These are phyloP conservation scores for Puya raimondii DNA, from an alignment of 176 grass and related monocot species.

Conservation along the genomic window DNA sequence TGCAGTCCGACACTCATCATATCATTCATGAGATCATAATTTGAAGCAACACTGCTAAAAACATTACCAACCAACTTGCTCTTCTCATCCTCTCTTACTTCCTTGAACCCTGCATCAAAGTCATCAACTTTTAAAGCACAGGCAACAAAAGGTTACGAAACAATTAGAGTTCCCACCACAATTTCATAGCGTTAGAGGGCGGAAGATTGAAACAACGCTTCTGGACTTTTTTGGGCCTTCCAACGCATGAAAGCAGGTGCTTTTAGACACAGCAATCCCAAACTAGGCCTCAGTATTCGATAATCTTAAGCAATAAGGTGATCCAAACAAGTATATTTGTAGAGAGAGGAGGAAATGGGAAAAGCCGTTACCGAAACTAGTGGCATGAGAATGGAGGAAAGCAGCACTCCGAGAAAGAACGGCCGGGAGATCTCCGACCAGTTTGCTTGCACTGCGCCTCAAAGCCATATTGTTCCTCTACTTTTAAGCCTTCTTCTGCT, in stretches of 20 bases:
- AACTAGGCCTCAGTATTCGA: no score
- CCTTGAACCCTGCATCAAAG: slow-evolving; percentile 55
- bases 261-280: no score
- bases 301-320: no score
- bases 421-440: background rate
- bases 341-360: background rate
- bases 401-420: slow-evolving; percentile 12
- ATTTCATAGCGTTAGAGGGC: no score
- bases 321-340: no score
- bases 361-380: slow-evolving; percentile 46
- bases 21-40: slow-evolving; percentile 93
- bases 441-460: background rate
- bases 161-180: no score
- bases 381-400: slow-evolving; percentile 78
- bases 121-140: background rate
- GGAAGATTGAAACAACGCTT: no score
- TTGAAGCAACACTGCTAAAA: slow-evolving; percentile 81
- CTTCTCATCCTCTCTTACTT: slow-evolving; percentile 75
- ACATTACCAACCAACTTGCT: slow-evolving; percentile 84
- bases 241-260: no score
- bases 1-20: slow-evolving; percentile 82
- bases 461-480: background rate
- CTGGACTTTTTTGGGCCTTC: no score
- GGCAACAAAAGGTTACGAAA: background rate
- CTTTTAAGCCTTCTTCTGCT: background rate